These are phyloP conservation scores for Diaporthe citri DNA, from an alignment of 2,329 filamentous ascomycete species.

Conservation along the genomic window DNA sequence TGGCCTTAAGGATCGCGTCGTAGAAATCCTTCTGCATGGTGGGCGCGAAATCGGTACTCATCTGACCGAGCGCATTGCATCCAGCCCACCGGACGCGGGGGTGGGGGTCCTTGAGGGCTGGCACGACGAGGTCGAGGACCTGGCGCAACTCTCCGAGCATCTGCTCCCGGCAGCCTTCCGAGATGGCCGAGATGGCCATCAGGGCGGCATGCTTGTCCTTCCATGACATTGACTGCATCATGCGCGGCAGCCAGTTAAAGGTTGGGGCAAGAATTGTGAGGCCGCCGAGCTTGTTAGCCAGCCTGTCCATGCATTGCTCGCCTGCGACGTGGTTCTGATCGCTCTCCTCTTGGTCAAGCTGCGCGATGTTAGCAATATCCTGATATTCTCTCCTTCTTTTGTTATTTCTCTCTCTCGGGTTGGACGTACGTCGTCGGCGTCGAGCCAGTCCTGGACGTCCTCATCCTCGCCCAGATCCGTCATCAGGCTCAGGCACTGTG, in stretches of 20 bases:
- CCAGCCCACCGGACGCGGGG: conserved; percentile 96
- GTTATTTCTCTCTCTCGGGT: not conserved
- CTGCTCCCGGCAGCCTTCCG: conserved; percentile 93
- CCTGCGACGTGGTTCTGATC: conserved; percentile 97
- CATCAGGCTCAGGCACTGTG: conserved; percentile 97
- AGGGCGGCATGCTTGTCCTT: conserved; percentile 94
- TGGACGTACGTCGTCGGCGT: conserved; percentile 83
- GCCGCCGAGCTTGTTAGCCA: conserved; percentile 98
- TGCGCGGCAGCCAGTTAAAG: conserved; percentile 95
- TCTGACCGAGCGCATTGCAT: conserved; percentile 98
- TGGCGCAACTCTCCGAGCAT: conserved; percentile 97
- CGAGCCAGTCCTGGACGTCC: conserved; percentile 93
- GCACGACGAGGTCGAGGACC: conserved; percentile 94
- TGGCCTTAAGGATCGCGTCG: conserved; percentile 85
- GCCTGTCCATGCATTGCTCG: conserved; percentile 97
- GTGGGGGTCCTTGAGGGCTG: conserved; percentile 88
- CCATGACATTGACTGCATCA: conserved; percentile 97
- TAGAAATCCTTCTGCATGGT: conserved; percentile 99
- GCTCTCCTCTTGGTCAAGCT: conserved; percentile 95
- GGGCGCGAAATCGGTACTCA: conserved; percentile 99
- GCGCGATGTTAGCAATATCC: conserved; percentile 46
- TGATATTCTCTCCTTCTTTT: not conserved
- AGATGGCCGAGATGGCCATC: conserved; percentile 99
- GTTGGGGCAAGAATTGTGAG: conserved; percentile 91
- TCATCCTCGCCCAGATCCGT: conserved; percentile 96